These are phyloP conservation scores for Sporothrix euskadiensis DNA, from an alignment of 2,329 filamentous ascomycete genomes.

Conservation along the genomic window DNA sequence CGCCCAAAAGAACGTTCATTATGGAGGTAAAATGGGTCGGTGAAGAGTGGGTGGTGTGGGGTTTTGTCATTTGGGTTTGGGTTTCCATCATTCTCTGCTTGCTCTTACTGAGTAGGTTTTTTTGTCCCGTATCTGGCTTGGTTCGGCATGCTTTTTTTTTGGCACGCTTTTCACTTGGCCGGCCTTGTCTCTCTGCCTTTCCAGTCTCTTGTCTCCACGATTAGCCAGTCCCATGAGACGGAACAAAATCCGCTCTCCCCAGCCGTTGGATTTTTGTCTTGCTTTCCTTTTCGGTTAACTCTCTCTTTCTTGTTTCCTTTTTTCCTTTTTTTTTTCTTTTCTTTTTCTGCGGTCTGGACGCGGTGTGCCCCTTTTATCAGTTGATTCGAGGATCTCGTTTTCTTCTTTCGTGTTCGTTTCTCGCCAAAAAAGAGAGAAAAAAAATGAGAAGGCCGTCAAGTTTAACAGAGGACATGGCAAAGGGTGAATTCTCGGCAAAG, in stretches of 20 bases:
- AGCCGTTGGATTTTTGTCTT: background rate
- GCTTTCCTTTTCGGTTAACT: background rate
- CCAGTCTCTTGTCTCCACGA: background rate
- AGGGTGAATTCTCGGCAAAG: background rate
- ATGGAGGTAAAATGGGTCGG: background rate
- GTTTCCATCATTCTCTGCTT: background rate
- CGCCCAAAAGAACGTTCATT: background rate
- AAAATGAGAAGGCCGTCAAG: no score
- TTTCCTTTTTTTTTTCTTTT: background rate
- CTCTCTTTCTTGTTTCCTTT: background rate
- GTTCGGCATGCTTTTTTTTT: no score
- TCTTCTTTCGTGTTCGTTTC: background rate
- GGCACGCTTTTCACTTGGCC: no score
- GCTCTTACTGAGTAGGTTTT: background rate
- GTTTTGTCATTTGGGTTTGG: background rate
- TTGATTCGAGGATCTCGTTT: background rate
- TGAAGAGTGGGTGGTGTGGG: background rate
- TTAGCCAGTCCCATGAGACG: background rate
- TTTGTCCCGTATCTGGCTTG: background rate
- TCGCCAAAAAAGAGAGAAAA: no score
- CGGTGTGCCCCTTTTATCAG: background rate
- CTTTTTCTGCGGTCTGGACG: background rate
- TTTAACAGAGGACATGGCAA: background rate
- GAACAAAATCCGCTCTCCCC: constrained; percentile 10
- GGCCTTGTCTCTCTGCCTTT: background rate